Base-by-base conservation (phyloP, 2,329 filamentous ascomycete genomes). In the Cucurbitaria berberidis region DNA sequence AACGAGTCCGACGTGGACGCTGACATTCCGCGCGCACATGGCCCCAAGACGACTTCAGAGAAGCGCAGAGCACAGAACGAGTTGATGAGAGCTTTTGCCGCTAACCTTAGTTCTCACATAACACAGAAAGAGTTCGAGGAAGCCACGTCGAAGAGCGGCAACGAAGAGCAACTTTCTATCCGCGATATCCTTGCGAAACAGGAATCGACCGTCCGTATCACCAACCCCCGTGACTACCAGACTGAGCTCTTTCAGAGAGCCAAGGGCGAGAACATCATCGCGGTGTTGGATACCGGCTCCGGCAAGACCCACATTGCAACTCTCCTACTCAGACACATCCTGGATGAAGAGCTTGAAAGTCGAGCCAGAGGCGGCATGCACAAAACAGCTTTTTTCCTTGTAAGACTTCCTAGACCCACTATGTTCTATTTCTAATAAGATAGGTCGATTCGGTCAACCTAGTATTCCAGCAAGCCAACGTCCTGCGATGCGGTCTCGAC, bases 221-320 rank as follows among this genome's bases (percentile, higher is more conserved):
- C 86, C 10, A 89, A 86, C 47, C 91, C 93, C 0, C 84, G 93
- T 43, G 91, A 96, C 66, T 99, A 98, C 68, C 95, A 99, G 72
- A 79, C 90, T 11, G 93, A 98, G 70, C 82, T 99, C 0, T 98
- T 95, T 67, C 91, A 97, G 72, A 85, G 85, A 59, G 93, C 95
- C 3, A 96, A 95, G 69, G 70, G 83, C 45, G 84, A 88, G 62
- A 99, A 99, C 69, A 89, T 88, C 7, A 96, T 99, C 62, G 93
- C 95, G 0, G 95, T 99, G 1, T 82, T 98, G 1, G 92, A 96
- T 67, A 97, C 93, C n/a, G 91, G 95, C 11, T 92, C 91, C 3
- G 95, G 95, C 2, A 99, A 99, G 76, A 99, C 95, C 0, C 80
- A 97, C n/a, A 97, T 99, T 63, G 93, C 95, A 0, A 92, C 91